Evolutionary conservation across 148 eudicot genomes (phyloP).

Genomic region (Diospyros lotus): DNA sequence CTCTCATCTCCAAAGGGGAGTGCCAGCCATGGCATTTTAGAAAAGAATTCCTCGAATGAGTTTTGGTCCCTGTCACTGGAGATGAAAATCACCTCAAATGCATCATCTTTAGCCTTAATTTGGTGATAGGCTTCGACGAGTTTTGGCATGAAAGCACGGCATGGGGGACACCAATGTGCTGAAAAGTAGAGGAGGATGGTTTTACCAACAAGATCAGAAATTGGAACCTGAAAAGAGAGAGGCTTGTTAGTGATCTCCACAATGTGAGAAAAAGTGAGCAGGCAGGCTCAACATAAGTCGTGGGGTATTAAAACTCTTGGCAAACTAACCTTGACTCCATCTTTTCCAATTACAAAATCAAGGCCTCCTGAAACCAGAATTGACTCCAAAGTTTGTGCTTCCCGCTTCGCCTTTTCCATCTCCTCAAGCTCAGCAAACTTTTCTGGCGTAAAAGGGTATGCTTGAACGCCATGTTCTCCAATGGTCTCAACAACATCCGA

Average conservation of each 20-base stretch:
- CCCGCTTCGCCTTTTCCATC: constrained; percentile 42
- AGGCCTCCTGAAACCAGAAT: constrained; percentile 49
- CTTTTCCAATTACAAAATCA: constrained; percentile 58
- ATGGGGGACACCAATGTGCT: constrained; percentile 65
- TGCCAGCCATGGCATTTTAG: constrained; percentile 4
- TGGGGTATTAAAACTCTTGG: neutral
- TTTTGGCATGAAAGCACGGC: constrained; percentile 52
- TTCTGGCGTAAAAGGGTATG: constrained; percentile 69
- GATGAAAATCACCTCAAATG: constrained; percentile 31
- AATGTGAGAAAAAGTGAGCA: neutral
- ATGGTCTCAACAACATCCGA: constrained; percentile 52
- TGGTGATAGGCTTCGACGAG: constrained; percentile 40
- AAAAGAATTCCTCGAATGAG: constrained; percentile 5
- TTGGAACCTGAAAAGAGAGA: constrained; percentile 33
- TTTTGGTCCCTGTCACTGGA: neutral
- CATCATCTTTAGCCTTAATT: constrained; percentile 46
- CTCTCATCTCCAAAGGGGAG: constrained; percentile 30
- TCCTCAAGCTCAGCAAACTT: constrained; percentile 60
- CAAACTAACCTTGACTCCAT: constrained; percentile 49
- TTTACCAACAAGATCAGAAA: constrained; percentile 54
- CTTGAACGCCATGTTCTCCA: constrained; percentile 48
- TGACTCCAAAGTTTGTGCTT: constrained; percentile 44
- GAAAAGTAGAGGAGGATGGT: constrained; percentile 56
- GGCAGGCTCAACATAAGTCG: neutral
- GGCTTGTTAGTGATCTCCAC: neutral